These are phyloP conservation scores for Lineolata rhizophorae DNA, from an alignment of 495 filamentous ascomycete species.

Conservation along the genomic window DNA sequence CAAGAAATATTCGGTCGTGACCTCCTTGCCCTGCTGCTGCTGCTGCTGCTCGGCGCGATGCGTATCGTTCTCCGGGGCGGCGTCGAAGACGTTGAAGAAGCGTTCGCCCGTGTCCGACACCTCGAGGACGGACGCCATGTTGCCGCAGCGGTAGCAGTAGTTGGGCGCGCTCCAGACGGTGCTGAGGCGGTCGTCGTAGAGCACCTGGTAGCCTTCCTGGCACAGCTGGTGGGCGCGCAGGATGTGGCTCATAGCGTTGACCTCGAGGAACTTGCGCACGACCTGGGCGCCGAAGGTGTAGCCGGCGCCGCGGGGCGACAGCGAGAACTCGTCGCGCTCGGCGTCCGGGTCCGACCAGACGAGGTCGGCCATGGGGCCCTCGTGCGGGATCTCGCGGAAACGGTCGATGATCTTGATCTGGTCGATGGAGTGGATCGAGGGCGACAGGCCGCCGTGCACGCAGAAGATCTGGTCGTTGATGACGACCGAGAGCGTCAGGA, in stretches of 20 bases:
- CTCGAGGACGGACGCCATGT: constrained; percentile 90
- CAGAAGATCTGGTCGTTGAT: constrained; percentile 99
- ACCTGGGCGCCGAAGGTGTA: constrained; percentile 96
- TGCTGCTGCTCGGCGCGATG: constrained; percentile 59
- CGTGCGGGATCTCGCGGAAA: constrained; percentile 93
- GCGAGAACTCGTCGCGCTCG: constrained; percentile 85
- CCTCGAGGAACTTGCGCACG: constrained; percentile 89
- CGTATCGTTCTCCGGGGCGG: constrained; percentile 83
- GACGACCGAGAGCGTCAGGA: constrained; percentile 83
- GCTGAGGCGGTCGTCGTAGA: constrained; percentile 83
- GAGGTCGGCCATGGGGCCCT: constrained; percentile 96
- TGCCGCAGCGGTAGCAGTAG: constrained; percentile 92
- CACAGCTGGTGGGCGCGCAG: constrained; percentile 91
- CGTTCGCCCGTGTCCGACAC: constrained; percentile 79
- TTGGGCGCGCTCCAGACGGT: constrained; percentile 97
- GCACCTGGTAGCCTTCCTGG: constrained; percentile 87
- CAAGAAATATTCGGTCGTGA: constrained; percentile 54
- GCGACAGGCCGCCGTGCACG: constrained; percentile 86
- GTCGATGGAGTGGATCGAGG: constrained; percentile 93
- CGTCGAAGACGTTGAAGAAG: constrained; percentile 93
- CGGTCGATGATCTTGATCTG: constrained; percentile 99
- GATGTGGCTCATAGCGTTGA: constrained; percentile 94
- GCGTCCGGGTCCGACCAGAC: constrained; percentile 96
- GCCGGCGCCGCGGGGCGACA: constrained; percentile 81
- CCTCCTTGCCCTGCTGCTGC: constrained; percentile 34